Conservation (phyloP, 495 filamentous ascomycete species). For the Aspergillus coremiiformis region DNA sequence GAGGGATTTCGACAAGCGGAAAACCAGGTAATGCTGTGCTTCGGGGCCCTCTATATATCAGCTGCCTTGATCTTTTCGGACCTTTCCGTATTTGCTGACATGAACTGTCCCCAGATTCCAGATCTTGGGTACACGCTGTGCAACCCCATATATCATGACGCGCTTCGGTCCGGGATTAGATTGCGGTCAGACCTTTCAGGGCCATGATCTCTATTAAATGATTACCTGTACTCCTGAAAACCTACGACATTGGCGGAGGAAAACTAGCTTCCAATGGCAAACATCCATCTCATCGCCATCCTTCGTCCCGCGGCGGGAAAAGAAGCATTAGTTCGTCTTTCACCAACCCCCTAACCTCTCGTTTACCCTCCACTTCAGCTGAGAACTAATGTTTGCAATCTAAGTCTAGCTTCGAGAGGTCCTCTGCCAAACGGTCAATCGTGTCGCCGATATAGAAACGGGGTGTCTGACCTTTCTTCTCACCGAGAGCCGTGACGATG, state of each 20-base stretch:
- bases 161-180: background rate
- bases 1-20: background rate
- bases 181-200: background rate
- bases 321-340: background rate
- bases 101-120: too few relatives aligned
- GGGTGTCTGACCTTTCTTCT: slow-evolving; percentile 4
- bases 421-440: background rate
- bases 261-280: background rate
- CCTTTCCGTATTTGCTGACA: too few relatives aligned
- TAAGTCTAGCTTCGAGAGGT: slow-evolving; percentile 6
- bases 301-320: slow-evolving; percentile 1
- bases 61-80: too few relatives aligned
- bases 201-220: background rate
- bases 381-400: background rate
- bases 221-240: background rate
- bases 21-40: background rate
- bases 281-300: slow-evolving; percentile 4
- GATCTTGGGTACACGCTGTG: background rate
- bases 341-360: background rate
- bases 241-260: background rate
- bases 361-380: background rate
- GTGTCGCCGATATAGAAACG: background rate
- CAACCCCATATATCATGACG: background rate
- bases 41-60: background rate
- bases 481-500: background rate